Evolutionary conservation across 2,329 filamentous ascomycete genomes (phyloP).

Genomic region (Paracoccidioides brasiliensis): DNA sequence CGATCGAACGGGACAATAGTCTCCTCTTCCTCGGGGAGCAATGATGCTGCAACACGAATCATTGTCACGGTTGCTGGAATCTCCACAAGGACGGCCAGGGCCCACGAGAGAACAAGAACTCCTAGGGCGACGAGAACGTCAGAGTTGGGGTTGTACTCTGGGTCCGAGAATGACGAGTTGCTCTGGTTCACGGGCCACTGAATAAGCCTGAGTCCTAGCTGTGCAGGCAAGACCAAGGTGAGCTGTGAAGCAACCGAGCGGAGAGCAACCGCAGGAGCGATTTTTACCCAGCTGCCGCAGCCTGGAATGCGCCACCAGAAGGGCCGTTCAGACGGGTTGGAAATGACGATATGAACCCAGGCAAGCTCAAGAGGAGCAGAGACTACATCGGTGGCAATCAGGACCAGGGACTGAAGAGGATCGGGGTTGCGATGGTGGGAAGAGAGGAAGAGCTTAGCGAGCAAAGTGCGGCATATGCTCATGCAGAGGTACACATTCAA

Average conservation of each 20-base stretch:
- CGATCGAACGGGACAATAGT: conserved; percentile 85
- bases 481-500: conserved; percentile 40
- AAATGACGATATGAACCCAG: conserved; percentile 81
- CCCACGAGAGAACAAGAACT: conserved; percentile 15
- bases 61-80: conserved; percentile 67
- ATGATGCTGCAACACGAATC: conserved; percentile 71
- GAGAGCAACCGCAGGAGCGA: conserved; percentile 54
- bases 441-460: conserved; percentile 35
- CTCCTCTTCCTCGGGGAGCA: conserved; percentile 69
- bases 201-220: conserved; percentile 30
- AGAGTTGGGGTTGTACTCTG: conserved; percentile 20
- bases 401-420: conserved; percentile 37
- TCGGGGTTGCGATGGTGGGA: conserved; percentile 22
- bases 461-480: conserved; percentile 29
- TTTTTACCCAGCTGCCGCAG: conserved; percentile 52
- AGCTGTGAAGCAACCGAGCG: conserved; percentile 46
- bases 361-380: conserved; percentile 57
- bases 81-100: conserved; percentile 48
- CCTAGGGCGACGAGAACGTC: conserved; percentile 28
- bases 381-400: conserved; percentile 46
- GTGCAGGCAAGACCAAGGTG: conserved; percentile 35
- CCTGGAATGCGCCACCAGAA: conserved; percentile 60
- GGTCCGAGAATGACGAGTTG: conserved; percentile 5
- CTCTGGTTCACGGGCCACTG: conserved; percentile 32
- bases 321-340: conserved; percentile 47